phyloP scores from a whole-genome alignment of 768 basidiomycete species.

The Termitomyces bulborhizus region DNA sequence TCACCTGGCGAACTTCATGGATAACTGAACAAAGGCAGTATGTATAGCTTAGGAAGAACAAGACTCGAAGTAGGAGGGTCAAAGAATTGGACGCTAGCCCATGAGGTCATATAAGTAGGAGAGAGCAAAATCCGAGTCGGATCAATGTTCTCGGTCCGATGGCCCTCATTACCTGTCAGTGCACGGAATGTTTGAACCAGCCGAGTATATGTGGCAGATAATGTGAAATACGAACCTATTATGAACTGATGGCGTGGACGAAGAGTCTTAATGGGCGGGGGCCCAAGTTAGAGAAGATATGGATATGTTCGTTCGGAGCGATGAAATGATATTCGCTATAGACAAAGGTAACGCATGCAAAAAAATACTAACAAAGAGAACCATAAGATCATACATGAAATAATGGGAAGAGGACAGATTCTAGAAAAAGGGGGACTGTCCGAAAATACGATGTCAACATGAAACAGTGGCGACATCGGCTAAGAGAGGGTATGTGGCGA shows the following conservation, averaged over 20 bases:
- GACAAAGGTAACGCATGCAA: no score
- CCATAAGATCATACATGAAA: neutral
- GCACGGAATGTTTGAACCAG: no score
- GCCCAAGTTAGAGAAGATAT: neutral
- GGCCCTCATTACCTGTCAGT: no score
- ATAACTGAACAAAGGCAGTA: neutral
- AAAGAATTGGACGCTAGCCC: neutral
- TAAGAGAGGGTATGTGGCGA: neutral
- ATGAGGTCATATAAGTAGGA: neutral
- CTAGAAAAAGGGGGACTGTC: neutral
- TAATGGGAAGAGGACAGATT: no score
- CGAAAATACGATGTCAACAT: neutral
- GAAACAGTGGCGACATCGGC: neutral
- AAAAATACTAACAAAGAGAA: neutral
- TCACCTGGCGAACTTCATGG: conserved; percentile 2
- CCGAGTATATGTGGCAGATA: neutral
- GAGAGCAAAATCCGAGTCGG: no score
- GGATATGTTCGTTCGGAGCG: no score
- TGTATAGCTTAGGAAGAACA: neutral
- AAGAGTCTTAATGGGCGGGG: neutral
- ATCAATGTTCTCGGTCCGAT: neutral
- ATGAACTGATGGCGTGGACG: neutral
- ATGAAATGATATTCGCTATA: neutral
- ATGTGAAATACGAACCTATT: neutral
- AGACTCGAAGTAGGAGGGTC: neutral